Evolutionary conservation across 257 asterid genomes (phyloP).

Genomic region (Avicennia marina): DNA sequence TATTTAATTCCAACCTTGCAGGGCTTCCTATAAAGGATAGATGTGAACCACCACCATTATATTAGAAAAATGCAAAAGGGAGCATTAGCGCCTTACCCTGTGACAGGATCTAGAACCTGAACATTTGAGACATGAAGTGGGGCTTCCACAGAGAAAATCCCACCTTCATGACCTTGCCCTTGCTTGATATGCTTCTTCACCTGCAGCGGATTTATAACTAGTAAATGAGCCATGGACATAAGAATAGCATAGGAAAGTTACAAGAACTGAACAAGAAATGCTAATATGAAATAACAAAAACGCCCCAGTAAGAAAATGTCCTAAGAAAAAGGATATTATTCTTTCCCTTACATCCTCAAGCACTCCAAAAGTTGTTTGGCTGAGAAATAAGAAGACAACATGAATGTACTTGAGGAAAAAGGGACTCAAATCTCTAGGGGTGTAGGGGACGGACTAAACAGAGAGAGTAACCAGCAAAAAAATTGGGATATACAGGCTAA

Average conservation of each 20-base stretch:
- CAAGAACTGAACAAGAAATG: not conserved
- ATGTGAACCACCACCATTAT: conserved; percentile 20
- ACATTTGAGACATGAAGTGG: conserved; percentile 93
- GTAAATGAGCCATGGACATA: no score
- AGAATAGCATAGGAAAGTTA: no score
- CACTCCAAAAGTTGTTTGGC: not conserved
- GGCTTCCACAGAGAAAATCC: conserved; percentile 92
- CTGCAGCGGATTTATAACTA: conserved; percentile 38
- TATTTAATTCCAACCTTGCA: conserved; percentile 75
- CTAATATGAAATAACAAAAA: not conserved
- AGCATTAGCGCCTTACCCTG: conserved; percentile 47
- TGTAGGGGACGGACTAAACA: no score
- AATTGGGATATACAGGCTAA: no score
- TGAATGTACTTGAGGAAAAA: no score
- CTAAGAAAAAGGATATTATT: no score
- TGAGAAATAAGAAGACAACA: no score
- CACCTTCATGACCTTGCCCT: conserved; percentile 98
- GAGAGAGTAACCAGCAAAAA: no score
- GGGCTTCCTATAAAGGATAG: conserved; percentile 57
- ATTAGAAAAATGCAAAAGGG: not conserved
- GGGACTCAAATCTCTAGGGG: no score
- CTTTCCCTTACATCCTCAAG: not conserved
- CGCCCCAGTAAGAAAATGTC: no score
- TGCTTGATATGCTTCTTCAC: conserved; percentile 96
- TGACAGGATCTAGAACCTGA: conserved; percentile 85